phyloP scores from a whole-genome alignment of 345 rosid species.

The Hypericum androsaemum region DNA sequence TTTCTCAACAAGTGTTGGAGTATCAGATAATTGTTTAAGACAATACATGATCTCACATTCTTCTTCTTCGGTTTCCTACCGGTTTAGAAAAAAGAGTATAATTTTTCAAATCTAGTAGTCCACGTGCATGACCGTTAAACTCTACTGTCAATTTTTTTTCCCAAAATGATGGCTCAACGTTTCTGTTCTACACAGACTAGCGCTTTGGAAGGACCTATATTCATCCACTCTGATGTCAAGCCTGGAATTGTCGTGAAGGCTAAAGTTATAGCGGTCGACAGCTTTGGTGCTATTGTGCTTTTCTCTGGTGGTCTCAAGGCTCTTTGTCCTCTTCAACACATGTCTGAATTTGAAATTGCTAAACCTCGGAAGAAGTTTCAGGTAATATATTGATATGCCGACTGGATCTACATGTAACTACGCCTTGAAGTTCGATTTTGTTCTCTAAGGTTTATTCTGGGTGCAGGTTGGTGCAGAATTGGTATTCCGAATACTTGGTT shows the following conservation, averaged over 20 bases:
- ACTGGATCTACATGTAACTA: not conserved
- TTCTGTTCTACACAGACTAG: constrained; percentile 53
- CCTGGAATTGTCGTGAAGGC: constrained; percentile 93
- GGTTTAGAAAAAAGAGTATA: too few relatives aligned
- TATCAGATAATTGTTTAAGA: too few relatives aligned
- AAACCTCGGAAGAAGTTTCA: constrained; percentile 84
- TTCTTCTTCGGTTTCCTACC: too few relatives aligned
- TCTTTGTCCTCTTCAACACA: constrained; percentile 84
- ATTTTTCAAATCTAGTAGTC: too few relatives aligned
- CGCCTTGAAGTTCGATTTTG: too few relatives aligned
- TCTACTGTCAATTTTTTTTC: not conserved
- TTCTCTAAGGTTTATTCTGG: not conserved
- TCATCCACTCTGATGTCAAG: constrained; percentile 89
- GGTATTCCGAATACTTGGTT: constrained; percentile 85
- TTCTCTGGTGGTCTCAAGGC: constrained; percentile 96
- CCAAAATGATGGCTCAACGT: constrained; percentile 9
- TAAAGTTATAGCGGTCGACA: constrained; percentile 60
- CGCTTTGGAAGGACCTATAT: constrained; percentile 88
- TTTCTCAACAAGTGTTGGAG: too few relatives aligned
- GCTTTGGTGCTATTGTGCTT: constrained; percentile 90
- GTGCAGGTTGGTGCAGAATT: constrained; percentile 83
- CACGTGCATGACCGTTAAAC: too few relatives aligned
- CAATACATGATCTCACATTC: too few relatives aligned
- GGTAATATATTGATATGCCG: constrained; percentile 31
- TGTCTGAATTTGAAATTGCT: constrained; percentile 88